phyloP scores from a whole-genome alignment of 441 rosid species.

The Erodium chrysanthum region DNA sequence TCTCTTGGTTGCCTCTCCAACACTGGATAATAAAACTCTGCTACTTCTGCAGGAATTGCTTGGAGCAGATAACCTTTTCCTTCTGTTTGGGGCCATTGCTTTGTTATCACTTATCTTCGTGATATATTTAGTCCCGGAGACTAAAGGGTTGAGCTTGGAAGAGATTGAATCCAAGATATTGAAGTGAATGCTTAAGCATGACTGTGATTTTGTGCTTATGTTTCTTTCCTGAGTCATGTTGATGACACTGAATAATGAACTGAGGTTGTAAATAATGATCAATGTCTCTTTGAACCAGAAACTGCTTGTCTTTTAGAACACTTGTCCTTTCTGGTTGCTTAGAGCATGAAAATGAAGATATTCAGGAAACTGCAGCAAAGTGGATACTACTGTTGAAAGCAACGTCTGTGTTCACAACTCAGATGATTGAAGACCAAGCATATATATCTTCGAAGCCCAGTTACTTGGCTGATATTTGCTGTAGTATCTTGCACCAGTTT shows the following conservation, averaged over 20 bases:
- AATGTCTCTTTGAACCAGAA: not conserved
- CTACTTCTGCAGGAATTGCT: slow-evolving; percentile 57
- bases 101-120: slow-evolving; percentile 54
- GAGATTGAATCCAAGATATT: slow-evolving; percentile 78
- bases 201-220: not conserved
- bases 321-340: not conserved
- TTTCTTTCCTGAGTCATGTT: not conserved
- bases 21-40: slow-evolving; percentile 7
- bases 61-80: slow-evolving; percentile 84
- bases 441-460: too few species aligned
- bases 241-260: not conserved
- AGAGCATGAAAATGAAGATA: slow-evolving; percentile 1
- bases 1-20: not conserved
- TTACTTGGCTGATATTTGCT: not conserved
- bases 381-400: not conserved
- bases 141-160: slow-evolving; percentile 93
- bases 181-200: slow-evolving; percentile 31
- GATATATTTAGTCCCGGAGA: slow-evolving; percentile 62
- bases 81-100: slow-evolving; percentile 74
- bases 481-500: not conserved
- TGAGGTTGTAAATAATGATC: not conserved
- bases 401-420: not conserved
- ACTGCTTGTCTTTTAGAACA: not conserved
- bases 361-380: not conserved
- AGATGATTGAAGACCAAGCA: not conserved